Evolutionary conservation across 148 eudicot genomes (phyloP).

Genomic region (Chenopodium album): DNA sequence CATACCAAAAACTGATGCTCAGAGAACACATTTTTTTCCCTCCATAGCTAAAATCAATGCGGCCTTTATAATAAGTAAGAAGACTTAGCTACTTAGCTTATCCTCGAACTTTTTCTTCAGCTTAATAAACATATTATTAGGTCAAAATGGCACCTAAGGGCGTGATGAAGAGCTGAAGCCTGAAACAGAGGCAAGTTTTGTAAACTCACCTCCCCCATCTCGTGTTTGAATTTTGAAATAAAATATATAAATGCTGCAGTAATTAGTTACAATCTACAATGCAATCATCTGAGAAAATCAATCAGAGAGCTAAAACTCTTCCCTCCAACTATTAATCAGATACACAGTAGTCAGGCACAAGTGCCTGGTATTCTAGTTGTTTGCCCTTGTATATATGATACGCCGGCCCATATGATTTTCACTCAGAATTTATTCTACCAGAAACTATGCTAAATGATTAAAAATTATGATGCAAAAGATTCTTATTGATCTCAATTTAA

Average conservation of each 20-base stretch:
- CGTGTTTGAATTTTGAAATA: too few species aligned
- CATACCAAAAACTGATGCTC: not conserved
- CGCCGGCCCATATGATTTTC: too few species aligned
- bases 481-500: too few species aligned
- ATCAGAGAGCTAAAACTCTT: too few species aligned
- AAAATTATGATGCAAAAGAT: too few species aligned
- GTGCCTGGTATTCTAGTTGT: too few species aligned
- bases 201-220: not conserved
- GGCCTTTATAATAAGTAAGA: not conserved
- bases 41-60: not conserved
- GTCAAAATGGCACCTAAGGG: not conserved
- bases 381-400: too few species aligned
- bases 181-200: not conserved
- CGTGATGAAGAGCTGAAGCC: not conserved
- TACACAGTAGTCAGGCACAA: too few species aligned
- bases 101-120: not conserved
- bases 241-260: not conserved
- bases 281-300: not conserved
- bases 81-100: not conserved
- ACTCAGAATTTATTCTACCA: too few species aligned
- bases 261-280: not conserved
- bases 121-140: not conserved
- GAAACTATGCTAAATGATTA: too few species aligned
- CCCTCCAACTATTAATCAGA: not conserved
- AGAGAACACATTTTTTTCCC: not conserved